Conservation (phyloP, 2,329 filamentous ascomycete species). For the Clonostachys rhizophaga region DNA sequence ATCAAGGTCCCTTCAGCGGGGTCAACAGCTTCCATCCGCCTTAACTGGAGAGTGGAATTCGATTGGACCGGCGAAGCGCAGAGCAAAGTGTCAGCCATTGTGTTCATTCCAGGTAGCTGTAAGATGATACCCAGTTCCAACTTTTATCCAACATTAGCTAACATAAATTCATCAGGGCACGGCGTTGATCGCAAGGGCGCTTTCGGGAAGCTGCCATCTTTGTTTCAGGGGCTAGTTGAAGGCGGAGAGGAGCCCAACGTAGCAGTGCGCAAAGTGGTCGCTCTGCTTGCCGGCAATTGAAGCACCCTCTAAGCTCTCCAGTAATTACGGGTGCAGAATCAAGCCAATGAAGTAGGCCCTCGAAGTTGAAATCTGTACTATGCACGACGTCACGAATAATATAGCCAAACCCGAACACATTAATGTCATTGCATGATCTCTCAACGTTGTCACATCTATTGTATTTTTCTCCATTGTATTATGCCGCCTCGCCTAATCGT, state of each 20-base stretch:
- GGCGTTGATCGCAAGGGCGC: conserved; percentile 50
- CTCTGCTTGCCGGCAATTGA: conserved; percentile 42
- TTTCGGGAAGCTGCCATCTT: conserved; percentile 50
- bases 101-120: conserved; percentile 60
- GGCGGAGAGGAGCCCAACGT: conserved; percentile 48
- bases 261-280: conserved; percentile 55
- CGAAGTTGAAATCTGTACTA: too few species aligned
- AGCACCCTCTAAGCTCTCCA: conserved; percentile 12
- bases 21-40: conserved; percentile 35
- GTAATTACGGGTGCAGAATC: too few species aligned
- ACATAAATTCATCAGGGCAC: conserved; percentile 46
- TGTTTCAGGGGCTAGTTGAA: conserved; percentile 56
- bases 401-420: too few species aligned
- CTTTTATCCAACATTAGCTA: background rate
- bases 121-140: conserved; percentile 25
- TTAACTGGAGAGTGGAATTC: conserved; percentile 61
- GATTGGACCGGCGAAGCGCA: conserved; percentile 71
- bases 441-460: too few species aligned
- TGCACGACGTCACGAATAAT: too few species aligned
- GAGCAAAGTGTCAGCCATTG: conserved; percentile 48
- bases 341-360: too few species aligned
- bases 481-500: too few species aligned
- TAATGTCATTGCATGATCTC: too few species aligned
- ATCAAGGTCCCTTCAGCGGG: conserved; percentile 23
- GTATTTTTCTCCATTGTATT: too few species aligned